Base-by-base conservation (phyloP, 768 basidiomycete species). In the Kwoniella europaea region DNA sequence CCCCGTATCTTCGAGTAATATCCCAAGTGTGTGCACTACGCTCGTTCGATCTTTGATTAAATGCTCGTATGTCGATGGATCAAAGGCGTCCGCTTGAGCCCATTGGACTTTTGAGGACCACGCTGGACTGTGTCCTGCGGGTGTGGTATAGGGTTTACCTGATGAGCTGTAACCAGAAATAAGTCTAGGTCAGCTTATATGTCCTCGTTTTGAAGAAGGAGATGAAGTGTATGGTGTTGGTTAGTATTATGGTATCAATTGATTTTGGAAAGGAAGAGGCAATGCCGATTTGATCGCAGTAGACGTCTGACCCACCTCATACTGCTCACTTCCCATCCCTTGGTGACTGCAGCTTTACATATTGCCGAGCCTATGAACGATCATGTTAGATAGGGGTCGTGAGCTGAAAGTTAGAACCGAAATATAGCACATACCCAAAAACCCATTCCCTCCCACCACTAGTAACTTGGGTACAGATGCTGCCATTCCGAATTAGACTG, bases 391-490 rank as follows among this genome's bases (percentile, higher is more conserved):
- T n/a, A n/a, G n/a, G n/a, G n/a, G n/a, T n/a, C n/a, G n/a, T n/a
- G n/a, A n/a, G n/a, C n/a, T n/a, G n/a, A n/a, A n/a, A n/a, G n/a
- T n/a, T n/a, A n/a, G n/a, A n/a, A n/a, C n/a, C n/a, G n/a, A n/a
- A n/a, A n/a, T n/a, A n/a, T n/a, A n/a, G n/a, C n/a, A 16, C 85
- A 71, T 74, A 92, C 95, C 96, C 78, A 99, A 89, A 86, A 97
- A 98, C 5, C 97, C 97, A 85, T 97, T 97, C 56, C 97, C 97
- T n/a, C 97, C 97, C 1, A 98, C 88, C 53, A 99, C 93, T n/a
- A 98, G 89, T 46, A 98, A 87, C 78, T 86, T 91, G 2, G 68
- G 77, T 7, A 77, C 69, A 3, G 65, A 16, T 12, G 64, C 66
- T 22, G 65, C 18, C 65, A 71, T 67, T 10, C 16, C 41, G 10